Percentiles rank a stretch among this genome's conserved stretches.
Evolutionary conservation across 2,329 filamentous ascomycete genomes (phyloP).

Genomic region (Cercospora nicotianae): DNA sequence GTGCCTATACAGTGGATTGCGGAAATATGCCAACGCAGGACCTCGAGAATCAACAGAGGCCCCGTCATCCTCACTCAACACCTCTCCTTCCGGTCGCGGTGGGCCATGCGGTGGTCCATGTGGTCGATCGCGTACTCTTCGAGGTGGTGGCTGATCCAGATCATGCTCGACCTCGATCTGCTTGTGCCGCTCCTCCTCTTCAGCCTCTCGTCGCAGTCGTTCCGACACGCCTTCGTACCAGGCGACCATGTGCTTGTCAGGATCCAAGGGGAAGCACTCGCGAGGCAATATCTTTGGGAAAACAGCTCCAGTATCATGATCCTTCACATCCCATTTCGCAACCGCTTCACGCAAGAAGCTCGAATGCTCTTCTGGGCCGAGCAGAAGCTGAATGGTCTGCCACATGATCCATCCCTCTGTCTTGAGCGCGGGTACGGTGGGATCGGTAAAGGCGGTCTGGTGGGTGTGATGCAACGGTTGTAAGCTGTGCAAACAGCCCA

Average conservation of each 20-base stretch:
- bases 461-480: conserved; percentile 57
- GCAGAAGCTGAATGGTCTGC: conserved; percentile 86
- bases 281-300: conserved; percentile 66
- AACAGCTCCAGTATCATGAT: conserved; percentile 62
- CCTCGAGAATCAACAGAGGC: conserved; percentile 46
- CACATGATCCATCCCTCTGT: conserved; percentile 84
- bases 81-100: conserved; percentile 26
- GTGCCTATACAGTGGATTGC: conserved; percentile 52
- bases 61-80: conserved; percentile 39
- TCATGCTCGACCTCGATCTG: conserved; percentile 32
- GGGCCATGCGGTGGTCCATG: conserved; percentile 17
- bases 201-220: conserved; percentile 64
- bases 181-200: conserved; percentile 42
- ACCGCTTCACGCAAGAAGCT: conserved; percentile 80
- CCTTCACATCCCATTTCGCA: conserved; percentile 70
- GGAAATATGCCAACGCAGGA: conserved; percentile 51
- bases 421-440: conserved; percentile 80
- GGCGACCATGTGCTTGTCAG: conserved; percentile 76
- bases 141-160: conserved; percentile 21
- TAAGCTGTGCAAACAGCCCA: conserved; percentile 85
- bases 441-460: conserved; percentile 66
- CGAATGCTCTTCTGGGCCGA: conserved; percentile 85
- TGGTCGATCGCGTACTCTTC: conserved; percentile 26
- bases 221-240: conserved; percentile 83
- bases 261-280: conserved; percentile 66